phyloP scores from a whole-genome alignment of 441 rosid genomes.

The Theobroma grandiflorum region DNA sequence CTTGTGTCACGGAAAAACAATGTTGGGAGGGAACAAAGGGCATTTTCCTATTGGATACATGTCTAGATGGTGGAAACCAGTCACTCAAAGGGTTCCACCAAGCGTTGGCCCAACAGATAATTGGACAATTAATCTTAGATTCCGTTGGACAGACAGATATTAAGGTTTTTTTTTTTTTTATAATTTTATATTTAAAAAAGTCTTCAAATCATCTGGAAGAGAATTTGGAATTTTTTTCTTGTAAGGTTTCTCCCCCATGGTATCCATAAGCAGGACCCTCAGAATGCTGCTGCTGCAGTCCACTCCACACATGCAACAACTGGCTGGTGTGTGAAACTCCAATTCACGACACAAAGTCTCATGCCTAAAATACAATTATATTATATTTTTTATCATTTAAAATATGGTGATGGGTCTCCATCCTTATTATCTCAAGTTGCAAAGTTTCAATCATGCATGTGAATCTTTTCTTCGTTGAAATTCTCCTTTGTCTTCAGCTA shows the following conservation, averaged over 20 bases:
- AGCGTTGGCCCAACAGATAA: conserved; percentile 1
- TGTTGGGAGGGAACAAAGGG: not conserved
- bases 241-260: not conserved
- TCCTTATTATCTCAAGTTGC: conserved; percentile 44
- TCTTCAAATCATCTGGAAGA: conserved; percentile 19
- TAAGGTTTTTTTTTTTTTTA: not conserved
- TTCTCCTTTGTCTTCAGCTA: conserved; percentile 52
- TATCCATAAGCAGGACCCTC: not conserved
- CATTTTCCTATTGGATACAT: not conserved
- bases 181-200: not conserved
- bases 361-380: too few species aligned
- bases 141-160: not conserved
- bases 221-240: conserved; percentile 13
- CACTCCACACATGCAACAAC: conserved; percentile 26
- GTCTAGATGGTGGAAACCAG: not conserved
- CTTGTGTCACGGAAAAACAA: not conserved
- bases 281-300: conserved; percentile 11
- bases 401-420: conserved; percentile 33
- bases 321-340: conserved; percentile 21
- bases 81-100: conserved; percentile 3
- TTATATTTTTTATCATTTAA: not conserved
- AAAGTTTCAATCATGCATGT: conserved; percentile 49
- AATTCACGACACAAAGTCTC: not conserved
- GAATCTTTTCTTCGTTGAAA: conserved; percentile 44
- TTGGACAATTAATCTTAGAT: conserved; percentile 10